Evolutionary conservation across 371 early-diverging fungal genomes (phyloP), one percentile per base, ranked within the genome.

Genomic region (Apophysomyces variabilis): DNA sequence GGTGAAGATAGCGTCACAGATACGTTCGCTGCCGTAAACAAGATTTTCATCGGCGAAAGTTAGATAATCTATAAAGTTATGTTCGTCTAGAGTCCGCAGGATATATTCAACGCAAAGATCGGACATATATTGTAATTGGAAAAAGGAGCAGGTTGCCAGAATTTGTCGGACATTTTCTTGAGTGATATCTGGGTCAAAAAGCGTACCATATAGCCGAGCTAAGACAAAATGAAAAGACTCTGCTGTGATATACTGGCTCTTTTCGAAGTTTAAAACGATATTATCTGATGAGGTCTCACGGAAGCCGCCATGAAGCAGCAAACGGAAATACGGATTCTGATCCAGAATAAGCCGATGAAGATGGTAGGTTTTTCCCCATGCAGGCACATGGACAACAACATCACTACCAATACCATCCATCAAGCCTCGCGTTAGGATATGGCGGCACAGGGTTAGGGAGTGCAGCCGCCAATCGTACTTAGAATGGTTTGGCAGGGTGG

Each of bases 171-270:
- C 86, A 65, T 83, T 86, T 8, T 65, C 62, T 9, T 67, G 68
- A 13, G 67, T 72, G 16, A 85, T 79, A 8, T 37, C 59, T 2
- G 76, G 74, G 7, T 80, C 78, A 5, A 73, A 70, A 3, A 80
- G 60, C 41, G 78, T 74, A 21, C 83, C 83, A 64, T 82, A 84
- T 0, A 84, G 67, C 43, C 87, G 73, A 4, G 79, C 76, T 12
- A 91, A 66, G 7, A 87, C 86, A 46, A 86, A 76, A 45, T 81
- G 76, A 63, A 91, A 82, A 5, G 85, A 86, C 32, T 88, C 87
- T 26, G 73, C 67, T 2, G 83, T 85, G 11, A 91, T 81, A 58
- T 63, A 80, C 1, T 76, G 61, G 61, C 88, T 80, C 45, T 89
- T 84, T 57, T 87, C 86, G 68, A 91, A 85, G 54, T 78, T 68